phyloP scores from a whole-genome alignment of 2,329 filamentous ascomycete genomes.

The Diplodia corticola region DNA sequence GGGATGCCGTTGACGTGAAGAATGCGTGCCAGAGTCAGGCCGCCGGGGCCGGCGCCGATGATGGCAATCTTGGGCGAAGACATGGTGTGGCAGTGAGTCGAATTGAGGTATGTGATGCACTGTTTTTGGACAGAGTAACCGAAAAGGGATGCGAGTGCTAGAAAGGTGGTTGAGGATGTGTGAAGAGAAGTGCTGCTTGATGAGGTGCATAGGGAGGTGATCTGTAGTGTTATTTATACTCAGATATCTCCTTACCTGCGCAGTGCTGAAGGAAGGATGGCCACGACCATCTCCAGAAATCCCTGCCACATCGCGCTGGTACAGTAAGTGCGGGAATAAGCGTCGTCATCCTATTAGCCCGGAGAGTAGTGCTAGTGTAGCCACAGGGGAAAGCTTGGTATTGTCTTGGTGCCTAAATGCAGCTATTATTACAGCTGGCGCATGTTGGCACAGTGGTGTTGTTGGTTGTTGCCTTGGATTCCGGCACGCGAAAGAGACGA shows the following conservation, averaged over 20 bases:
- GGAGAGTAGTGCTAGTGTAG: neutral
- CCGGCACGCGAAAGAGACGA: neutral
- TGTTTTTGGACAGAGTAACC: neutral
- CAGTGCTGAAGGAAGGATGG: neutral
- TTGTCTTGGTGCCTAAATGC: neutral
- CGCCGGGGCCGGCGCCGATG: constrained; percentile 44
- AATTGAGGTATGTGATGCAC: neutral
- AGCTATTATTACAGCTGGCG: neutral
- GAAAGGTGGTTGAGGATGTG: neutral
- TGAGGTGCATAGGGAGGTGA: neutral
- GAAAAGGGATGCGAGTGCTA: neutral
- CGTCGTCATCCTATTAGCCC: neutral
- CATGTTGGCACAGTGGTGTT: neutral
- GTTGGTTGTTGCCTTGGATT: neutral
- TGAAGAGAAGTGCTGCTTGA: neutral
- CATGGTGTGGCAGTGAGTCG: constrained; percentile 28
- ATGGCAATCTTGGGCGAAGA: constrained; percentile 37
- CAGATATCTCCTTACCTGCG: neutral
- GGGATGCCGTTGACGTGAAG: constrained; percentile 50
- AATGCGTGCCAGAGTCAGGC: constrained; percentile 55
- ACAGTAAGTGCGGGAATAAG: neutral
- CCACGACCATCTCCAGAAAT: neutral
- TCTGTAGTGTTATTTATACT: neutral
- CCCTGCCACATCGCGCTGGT: neutral
- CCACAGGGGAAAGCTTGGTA: neutral